phyloP scores from a whole-genome alignment of 106 monocot genomes.

The Allium cepa region DNA sequence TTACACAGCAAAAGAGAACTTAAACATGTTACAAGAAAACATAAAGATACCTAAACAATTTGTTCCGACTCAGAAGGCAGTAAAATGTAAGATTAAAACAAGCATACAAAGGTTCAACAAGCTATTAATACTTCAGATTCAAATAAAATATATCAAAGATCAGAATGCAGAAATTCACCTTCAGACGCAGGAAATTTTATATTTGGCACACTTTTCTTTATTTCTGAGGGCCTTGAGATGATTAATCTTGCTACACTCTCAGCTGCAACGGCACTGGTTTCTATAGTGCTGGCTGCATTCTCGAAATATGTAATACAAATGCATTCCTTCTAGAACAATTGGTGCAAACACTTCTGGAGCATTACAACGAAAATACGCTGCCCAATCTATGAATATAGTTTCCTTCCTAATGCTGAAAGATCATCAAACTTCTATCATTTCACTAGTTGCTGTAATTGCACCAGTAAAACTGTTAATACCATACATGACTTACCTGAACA shows the following conservation, averaged over 20 bases:
- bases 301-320: constrained; percentile 96
- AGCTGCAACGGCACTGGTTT: constrained; percentile 77
- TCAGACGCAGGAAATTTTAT: constrained; percentile 4
- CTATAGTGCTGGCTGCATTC: constrained; percentile 89
- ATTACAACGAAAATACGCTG: constrained; percentile 84
- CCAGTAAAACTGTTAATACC: not conserved
- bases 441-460: not conserved
- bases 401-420: constrained; percentile 56
- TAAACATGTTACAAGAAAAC: too few relatives aligned
- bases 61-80: too few relatives aligned
- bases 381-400: constrained; percentile 55
- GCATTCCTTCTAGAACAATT: constrained; percentile 58
- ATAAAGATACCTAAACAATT: too few relatives aligned
- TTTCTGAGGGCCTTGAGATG: constrained; percentile 46
- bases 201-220: not conserved
- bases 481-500: constrained; percentile 56
- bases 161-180: constrained; percentile 17
- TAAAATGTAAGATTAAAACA: too few relatives aligned
- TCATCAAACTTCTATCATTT: not conserved
- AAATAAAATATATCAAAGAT: not conserved
- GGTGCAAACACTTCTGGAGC: constrained; percentile 91
- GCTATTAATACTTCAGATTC: too few relatives aligned
- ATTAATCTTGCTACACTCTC: constrained; percentile 88
- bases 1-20: too few relatives aligned
- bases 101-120: too few relatives aligned